phyloP scores from a whole-genome alignment of 148 eudicot species.

The Dianthus caryophyllus region DNA sequence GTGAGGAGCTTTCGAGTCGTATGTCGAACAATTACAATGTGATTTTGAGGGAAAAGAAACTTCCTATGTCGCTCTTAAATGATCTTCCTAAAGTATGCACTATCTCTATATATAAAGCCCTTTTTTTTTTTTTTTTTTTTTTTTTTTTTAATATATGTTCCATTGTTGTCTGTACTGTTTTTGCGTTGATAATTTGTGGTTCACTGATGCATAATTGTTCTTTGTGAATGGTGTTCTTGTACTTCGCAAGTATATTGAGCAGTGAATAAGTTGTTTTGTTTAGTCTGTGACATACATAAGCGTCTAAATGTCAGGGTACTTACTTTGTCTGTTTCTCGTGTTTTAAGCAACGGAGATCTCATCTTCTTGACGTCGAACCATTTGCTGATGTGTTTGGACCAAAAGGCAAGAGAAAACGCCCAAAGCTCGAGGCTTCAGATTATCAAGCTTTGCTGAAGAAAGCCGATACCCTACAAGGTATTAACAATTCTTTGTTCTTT shows the following conservation, averaged over 20 bases:
- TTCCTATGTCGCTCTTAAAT: constrained; percentile 86
- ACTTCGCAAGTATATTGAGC: not conserved
- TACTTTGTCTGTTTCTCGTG: constrained; percentile 5
- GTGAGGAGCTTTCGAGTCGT: constrained; percentile 64
- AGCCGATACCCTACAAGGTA: constrained; percentile 81
- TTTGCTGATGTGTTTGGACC: constrained; percentile 87
- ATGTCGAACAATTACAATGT: constrained; percentile 76
- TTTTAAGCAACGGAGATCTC: constrained; percentile 75
- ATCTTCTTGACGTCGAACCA: constrained; percentile 89
- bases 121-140: too few relatives aligned
- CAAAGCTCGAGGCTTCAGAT: constrained; percentile 65
- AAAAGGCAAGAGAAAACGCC: constrained; percentile 58
- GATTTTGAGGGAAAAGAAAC: constrained; percentile 70
- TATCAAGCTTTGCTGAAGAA: constrained; percentile 66
- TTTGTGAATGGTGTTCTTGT: too few relatives aligned
- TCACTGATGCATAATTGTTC: too few relatives aligned
- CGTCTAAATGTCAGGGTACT: not conserved
- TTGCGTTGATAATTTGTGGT: too few relatives aligned
- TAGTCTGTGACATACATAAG: too few relatives aligned
- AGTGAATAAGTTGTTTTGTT: not conserved
- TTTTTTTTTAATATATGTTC: too few relatives aligned
- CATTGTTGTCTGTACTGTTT: not conserved
- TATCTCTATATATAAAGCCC: not conserved
- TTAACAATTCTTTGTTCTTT: not conserved
- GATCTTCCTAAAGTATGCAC: constrained; percentile 71